Evolutionary conservation across 2,329 filamentous ascomycete genomes (phyloP), one percentile per base, ranked within the genome.

Genomic region (Lizonia empirigonia): DNA sequence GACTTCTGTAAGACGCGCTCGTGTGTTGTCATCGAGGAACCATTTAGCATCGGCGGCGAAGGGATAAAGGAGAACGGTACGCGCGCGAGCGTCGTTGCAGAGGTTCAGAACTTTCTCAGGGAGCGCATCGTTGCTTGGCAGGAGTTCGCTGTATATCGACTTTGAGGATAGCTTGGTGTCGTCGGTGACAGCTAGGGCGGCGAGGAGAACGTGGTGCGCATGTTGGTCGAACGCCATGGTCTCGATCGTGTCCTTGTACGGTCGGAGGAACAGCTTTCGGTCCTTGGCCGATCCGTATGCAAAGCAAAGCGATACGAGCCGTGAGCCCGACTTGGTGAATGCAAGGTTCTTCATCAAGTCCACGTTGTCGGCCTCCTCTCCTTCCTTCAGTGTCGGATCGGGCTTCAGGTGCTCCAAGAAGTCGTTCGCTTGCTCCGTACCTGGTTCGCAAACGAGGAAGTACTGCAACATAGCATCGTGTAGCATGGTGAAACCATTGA

Each of bases 381-480:
- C 91, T 55, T 75, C 73, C 27, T 79, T 77, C n/a, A 76, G 68
- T 50, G 89, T 87, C 68, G 96, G 90, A 60, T 99, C 93, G 32
- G 90, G 90, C 77, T 95, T 96, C 67, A 99, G 80, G 61, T 95
- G 82, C 73, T 97, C 92, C 50, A 95, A 77, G 68, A 96, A 97
- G 64, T 96, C 91, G 24, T 81, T 89, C 33, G 90, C 86, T 71
- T 97, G 93, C 50, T 90, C 85, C 35, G 86, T 90, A 3, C 88
- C 91, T 4, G 84, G 79, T 59, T 88, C 87, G 37, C 87, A 85
- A 65, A 89, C 93, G 44, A 91, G 77, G 76, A 93, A 97, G 75
- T 97, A 99, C 72, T 99, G 93, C 53, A 97, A 80, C 92, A 99
- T 96, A 40, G 94, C 94, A 67, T 97, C 94, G 74, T 99, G 95